These are phyloP conservation scores for Rhodotorula glutinis DNA, from an alignment of 1,284 basidiomycete genomes.

Conservation along the genomic window DNA sequence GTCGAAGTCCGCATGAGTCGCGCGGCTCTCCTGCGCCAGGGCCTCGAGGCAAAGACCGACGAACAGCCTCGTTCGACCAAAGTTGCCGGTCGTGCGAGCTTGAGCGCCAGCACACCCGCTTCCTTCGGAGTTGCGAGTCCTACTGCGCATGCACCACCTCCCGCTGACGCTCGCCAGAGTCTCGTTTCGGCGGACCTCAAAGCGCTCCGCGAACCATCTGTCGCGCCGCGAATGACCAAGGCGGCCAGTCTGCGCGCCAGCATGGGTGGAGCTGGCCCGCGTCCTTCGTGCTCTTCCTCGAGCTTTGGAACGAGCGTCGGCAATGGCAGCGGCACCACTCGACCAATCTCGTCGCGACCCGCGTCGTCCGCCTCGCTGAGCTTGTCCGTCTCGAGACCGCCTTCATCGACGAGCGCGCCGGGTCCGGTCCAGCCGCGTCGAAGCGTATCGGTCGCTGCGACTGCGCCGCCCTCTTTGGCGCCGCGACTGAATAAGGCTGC, in stretches of 20 bases:
- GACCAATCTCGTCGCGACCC: slow-evolving; percentile 49
- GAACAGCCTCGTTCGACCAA: background rate
- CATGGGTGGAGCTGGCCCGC: background rate
- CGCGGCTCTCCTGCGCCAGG: slow-evolving; percentile 20
- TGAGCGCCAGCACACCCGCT: background rate
- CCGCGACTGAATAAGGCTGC: slow-evolving; percentile 37
- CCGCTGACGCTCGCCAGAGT: background rate
- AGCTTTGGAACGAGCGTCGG: slow-evolving; percentile 53
- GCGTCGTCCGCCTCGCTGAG: too few species aligned
- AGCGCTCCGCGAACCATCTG: slow-evolving; percentile 48
- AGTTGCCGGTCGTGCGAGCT: background rate
- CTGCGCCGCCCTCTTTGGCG: slow-evolving; percentile 1
- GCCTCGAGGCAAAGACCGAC: slow-evolving; percentile 1
- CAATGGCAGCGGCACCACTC: slow-evolving; percentile 39
- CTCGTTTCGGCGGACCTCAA: slow-evolving; percentile 6
- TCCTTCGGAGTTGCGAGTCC: too few species aligned
- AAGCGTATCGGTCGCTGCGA: background rate
- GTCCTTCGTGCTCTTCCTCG: background rate
- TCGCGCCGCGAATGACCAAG: slow-evolving; percentile 65
- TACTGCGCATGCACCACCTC: background rate
- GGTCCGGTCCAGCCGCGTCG: background rate
- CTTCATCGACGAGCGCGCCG: background rate
- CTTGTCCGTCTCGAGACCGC: too few species aligned
- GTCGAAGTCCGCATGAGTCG: slow-evolving; percentile 28
- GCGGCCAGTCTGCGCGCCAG: slow-evolving; percentile 65